Base-by-base conservation (phyloP, 2,329 filamentous ascomycete genomes). In the Pochonia chlamydosporia region DNA sequence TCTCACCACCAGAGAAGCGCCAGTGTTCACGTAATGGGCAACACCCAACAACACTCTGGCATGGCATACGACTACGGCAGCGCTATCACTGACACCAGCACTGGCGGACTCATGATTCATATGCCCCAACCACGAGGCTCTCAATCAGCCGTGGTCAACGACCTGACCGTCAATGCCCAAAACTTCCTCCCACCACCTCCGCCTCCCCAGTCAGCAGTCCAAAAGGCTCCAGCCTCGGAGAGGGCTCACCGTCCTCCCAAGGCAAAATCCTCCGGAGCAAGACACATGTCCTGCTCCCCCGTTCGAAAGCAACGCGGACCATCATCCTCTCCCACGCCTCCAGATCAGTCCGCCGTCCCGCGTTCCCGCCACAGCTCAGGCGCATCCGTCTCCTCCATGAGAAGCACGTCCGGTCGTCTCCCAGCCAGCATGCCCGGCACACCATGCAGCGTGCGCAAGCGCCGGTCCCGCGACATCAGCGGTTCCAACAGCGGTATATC, bases 211-310 rank as follows among this genome's bases (percentile, higher is more conserved):
- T 23, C 25, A 11, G 16, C 18, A n/a, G 25, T 23, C 3, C 52
- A 50, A 3, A 44, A 36, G 33, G 42, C 41, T 4, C 47, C 60
- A n/a, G 52, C 55, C 18, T 53, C 60, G 16, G 68, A 73, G 36
- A 64, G 66, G 26, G 62, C 67, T 25, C 68, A 69, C 26, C 70
- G 71, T 11, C 74, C 74, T 44, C 76, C 77, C 1, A 69, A 72
- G 10, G 77, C 76, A 4, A 76, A 75, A 2, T 79, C 75, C 1
- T 75, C 76, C 1, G 76, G 76, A 3, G 73, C 76, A 14, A 67
- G 75, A 18, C 73, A 79, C 55, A 63, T 69, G 51, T 67, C 62
- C 25, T 62, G 58, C 46, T 68, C 63, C 14, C 62, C 64, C 23
- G 62, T 67, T 52, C 63, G 75, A 54, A 78, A 75, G 60, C 61